Conservation (phyloP, 768 basidiomycete species). For the Lactarius hatsudake region DNA sequence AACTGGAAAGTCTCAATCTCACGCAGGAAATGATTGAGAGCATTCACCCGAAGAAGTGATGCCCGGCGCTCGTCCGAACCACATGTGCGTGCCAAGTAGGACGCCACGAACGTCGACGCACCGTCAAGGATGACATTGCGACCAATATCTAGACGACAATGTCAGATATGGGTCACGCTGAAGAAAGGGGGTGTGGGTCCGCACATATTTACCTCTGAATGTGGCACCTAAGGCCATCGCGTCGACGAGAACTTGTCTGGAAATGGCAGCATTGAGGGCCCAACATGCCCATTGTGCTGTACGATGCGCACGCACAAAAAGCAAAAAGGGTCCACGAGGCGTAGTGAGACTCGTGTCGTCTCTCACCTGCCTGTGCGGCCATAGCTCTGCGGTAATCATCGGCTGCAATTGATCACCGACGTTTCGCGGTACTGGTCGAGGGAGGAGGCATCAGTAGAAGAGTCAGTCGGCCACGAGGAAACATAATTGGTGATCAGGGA, state of each 20-base stretch:
- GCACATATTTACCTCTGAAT: slow-evolving; percentile 26
- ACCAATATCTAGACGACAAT: slow-evolving; percentile 34
- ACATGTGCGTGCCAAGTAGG: slow-evolving; percentile 65
- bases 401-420: background rate
- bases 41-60: slow-evolving; percentile 50
- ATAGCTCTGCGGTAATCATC: background rate
- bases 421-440: slow-evolving; percentile 1
- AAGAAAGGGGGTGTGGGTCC: background rate
- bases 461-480: background rate
- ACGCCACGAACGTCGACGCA: slow-evolving; percentile 65
- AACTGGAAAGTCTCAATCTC: slow-evolving; percentile 56
- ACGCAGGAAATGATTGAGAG: slow-evolving; percentile 65
- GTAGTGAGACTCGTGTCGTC: background rate
- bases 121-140: slow-evolving; percentile 47
- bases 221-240: slow-evolving; percentile 32
- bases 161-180: background rate
- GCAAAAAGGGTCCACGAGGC: background rate
- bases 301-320: background rate
- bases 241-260: slow-evolving; percentile 31
- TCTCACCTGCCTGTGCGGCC: slow-evolving; percentile 6
- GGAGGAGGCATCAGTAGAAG: background rate
- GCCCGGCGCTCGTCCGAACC: slow-evolving; percentile 69
- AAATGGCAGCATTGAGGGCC: slow-evolving; percentile 30
- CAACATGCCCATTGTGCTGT: slow-evolving; percentile 23
- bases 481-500: background rate